phyloP scores from a whole-genome alignment of 441 rosid species.

The Croton setiger region DNA sequence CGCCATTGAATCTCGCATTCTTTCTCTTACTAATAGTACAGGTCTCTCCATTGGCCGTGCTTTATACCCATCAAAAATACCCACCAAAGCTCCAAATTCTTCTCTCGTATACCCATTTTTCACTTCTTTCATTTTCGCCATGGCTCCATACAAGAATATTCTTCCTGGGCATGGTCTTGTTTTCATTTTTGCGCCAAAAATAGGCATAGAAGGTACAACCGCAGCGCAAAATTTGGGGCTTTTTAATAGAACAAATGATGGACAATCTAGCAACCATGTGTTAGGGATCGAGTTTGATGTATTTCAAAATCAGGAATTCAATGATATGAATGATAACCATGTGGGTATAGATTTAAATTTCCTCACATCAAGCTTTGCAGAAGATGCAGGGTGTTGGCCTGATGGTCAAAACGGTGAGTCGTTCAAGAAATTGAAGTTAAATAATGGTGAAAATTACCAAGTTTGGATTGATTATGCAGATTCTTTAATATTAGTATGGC shows the following conservation, averaged over 20 bases:
- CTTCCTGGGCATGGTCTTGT: slow-evolving; percentile 69
- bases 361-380: slow-evolving; percentile 34
- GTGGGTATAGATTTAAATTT: slow-evolving; percentile 63
- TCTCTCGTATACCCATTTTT: slow-evolving; percentile 51
- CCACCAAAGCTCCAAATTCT: slow-evolving; percentile 35
- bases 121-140: slow-evolving; percentile 67
- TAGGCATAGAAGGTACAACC: slow-evolving; percentile 42
- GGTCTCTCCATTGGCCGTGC: slow-evolving; percentile 43
- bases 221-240: slow-evolving; percentile 52
- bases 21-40: slow-evolving; percentile 54
- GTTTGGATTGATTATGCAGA: slow-evolving; percentile 68
- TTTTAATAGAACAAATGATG: slow-evolving; percentile 48
- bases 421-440: slow-evolving; percentile 44
- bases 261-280: slow-evolving; percentile 36
- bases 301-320: slow-evolving; percentile 48
- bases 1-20: slow-evolving; percentile 39
- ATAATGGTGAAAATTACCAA: slow-evolving; percentile 59
- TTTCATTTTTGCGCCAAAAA: slow-evolving; percentile 46
- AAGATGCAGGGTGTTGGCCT: slow-evolving; percentile 50
- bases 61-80: slow-evolving; percentile 41
- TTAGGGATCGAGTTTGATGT: slow-evolving; percentile 59
- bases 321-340: slow-evolving; percentile 56
- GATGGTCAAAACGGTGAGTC: slow-evolving; percentile 16
- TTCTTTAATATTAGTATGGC: slow-evolving; percentile 52
- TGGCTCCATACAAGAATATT: slow-evolving; percentile 46